phyloP scores from a whole-genome alignment of 139 green algal species.

The Tetraselmis chui region DNA sequence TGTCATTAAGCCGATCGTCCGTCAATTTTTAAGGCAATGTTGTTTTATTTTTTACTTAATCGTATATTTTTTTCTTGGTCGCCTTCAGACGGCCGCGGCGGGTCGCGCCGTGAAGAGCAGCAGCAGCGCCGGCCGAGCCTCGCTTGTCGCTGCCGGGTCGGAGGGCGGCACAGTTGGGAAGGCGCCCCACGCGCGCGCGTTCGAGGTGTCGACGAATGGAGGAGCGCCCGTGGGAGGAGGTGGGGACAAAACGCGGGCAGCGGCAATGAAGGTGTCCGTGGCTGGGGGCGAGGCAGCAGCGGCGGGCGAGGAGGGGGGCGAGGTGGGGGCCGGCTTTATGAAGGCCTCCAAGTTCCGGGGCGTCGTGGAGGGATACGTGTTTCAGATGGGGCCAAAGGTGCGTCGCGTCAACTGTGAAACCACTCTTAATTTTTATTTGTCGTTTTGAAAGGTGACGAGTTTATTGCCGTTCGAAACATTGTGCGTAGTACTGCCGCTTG shows the following conservation, averaged over 20 bases:
- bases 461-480: no score
- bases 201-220: neutral
- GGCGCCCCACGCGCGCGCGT: neutral
- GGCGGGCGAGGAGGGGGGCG: neutral
- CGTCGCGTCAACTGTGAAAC: no score
- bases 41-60: no score
- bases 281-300: neutral
- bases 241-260: no score
- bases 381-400: slow-evolving; percentile 36
- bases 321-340: slow-evolving; percentile 6
- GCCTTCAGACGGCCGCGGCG: neutral
- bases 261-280: neutral
- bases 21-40: no score
- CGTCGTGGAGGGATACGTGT: slow-evolving; percentile 41
- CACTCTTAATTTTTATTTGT: no score
- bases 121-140: neutral
- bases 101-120: neutral
- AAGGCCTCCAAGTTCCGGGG: slow-evolving; percentile 40
- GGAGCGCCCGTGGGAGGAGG: no score
- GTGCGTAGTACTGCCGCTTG: no score
- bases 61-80: no score
- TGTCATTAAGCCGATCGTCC: no score
- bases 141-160: neutral
- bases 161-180: neutral
- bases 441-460: no score